Conservation (phyloP, 179 eudicot species). For the Beta lomatogona region DNA sequence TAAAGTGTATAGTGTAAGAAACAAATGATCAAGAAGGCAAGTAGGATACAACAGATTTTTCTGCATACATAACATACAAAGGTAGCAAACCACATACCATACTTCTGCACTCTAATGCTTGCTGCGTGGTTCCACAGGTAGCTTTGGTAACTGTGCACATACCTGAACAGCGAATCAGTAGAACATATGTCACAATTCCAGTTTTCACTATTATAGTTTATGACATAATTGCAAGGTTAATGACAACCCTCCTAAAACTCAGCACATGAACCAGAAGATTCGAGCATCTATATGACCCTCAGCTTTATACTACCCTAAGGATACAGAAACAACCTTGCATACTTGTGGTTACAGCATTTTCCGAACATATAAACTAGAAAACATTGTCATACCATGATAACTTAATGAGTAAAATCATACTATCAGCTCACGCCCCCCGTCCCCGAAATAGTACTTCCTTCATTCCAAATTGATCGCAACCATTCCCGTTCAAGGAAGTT, state of each 20-base stretch:
- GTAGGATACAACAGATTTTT: not conserved
- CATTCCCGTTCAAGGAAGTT: too few relatives aligned
- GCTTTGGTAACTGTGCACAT: conserved; percentile 97
- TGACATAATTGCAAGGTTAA: conserved; percentile 3
- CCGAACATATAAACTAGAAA: not conserved
- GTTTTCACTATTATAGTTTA: not conserved
- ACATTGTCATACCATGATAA: not conserved
- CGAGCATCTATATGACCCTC: not conserved
- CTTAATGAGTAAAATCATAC: not conserved
- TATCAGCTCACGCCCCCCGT: not conserved
- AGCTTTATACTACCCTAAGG: not conserved
- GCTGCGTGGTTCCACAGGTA: conserved; percentile 98
- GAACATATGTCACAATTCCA: not conserved
- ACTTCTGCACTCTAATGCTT: conserved; percentile 76
- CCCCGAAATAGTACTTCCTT: too few relatives aligned
- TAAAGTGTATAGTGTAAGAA: not conserved
- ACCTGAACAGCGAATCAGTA: conserved; percentile 52
- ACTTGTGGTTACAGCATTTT: not conserved
- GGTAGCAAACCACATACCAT: conserved; percentile 53
- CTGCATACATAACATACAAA: not conserved
- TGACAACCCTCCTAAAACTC: not conserved
- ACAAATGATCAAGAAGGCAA: conserved; percentile 2
- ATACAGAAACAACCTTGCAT: not conserved
- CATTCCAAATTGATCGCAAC: too few relatives aligned
- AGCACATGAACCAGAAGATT: not conserved